Conservation (phyloP, 768 basidiomycete genomes). For the Imleria badia region DNA sequence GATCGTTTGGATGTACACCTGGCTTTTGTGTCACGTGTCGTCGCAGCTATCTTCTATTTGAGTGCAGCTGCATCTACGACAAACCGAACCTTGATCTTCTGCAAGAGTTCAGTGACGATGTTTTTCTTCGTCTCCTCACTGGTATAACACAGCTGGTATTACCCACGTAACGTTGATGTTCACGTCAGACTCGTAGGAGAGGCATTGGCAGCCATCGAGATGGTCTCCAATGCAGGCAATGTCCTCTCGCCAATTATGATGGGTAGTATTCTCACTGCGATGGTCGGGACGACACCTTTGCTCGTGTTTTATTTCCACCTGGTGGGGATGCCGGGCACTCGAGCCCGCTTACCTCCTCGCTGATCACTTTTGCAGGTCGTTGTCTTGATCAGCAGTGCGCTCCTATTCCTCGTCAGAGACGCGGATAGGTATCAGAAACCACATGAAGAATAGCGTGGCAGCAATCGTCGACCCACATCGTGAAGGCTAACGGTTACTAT, state of each 20-base stretch:
- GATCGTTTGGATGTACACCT: constrained; percentile 33
- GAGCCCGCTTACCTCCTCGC: neutral
- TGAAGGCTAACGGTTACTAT: neutral
- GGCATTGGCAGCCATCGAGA: constrained; percentile 29
- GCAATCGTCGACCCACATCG: neutral
- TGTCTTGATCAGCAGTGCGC: constrained; percentile 13
- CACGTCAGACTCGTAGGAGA: constrained; percentile 19
- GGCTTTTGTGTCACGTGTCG: constrained; percentile 19
- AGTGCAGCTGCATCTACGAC: constrained; percentile 14
- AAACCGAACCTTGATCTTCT: constrained; percentile 4
- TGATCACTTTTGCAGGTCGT: constrained; percentile 15
- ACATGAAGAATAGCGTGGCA: constrained; percentile 1
- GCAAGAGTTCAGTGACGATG: constrained; percentile 1
- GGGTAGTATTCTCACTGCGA: constrained; percentile 28
- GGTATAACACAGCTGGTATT: constrained; percentile 11
- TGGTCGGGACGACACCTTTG: constrained; percentile 19
- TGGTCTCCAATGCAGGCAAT: constrained; percentile 22
- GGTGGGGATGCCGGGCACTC: constrained; percentile 5
- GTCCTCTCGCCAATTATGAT: constrained; percentile 31
- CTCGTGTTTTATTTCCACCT: constrained; percentile 25
- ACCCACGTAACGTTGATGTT: neutral
- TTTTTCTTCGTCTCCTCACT: neutral
- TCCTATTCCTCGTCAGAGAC: constrained; percentile 26
- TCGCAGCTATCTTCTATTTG: constrained; percentile 13
- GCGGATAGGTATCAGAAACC: constrained; percentile 15